Percentiles rank a stretch among this genome's conserved stretches.
Evolutionary conservation across 2,329 filamentous ascomycete genomes (phyloP).

Genomic region (Fusarium illudens): DNA sequence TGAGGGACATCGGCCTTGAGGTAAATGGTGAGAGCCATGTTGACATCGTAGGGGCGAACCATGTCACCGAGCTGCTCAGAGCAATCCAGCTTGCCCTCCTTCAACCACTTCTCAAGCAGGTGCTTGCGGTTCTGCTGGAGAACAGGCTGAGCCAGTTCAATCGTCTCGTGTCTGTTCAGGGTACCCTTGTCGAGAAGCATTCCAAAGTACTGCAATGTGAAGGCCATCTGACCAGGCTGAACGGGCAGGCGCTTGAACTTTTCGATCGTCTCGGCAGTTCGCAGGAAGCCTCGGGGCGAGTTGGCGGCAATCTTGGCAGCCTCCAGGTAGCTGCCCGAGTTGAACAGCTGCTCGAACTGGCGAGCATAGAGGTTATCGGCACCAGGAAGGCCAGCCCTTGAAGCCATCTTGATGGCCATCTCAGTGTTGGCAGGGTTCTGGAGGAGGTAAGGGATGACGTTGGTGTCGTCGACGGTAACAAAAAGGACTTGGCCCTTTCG

Average conservation of each 20-base stretch:
- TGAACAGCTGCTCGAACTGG: slow-evolving; percentile 90
- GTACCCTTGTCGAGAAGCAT: slow-evolving; percentile 95
- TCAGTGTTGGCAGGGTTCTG: slow-evolving; percentile 95
- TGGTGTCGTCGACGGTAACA: slow-evolving; percentile 91
- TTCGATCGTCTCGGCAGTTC: slow-evolving; percentile 94
- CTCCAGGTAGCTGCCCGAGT: slow-evolving; percentile 80
- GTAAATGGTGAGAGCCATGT: slow-evolving; percentile 88
- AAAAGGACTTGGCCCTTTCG: slow-evolving; percentile 96
- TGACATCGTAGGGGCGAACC: slow-evolving; percentile 87
- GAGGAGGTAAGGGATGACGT: slow-evolving; percentile 91
- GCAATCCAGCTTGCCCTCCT: slow-evolving; percentile 93
- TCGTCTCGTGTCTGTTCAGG: slow-evolving; percentile 90
- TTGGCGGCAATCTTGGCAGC: slow-evolving; percentile 97
- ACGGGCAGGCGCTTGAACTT: slow-evolving; percentile 88
- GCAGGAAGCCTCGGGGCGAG: slow-evolving; percentile 93
- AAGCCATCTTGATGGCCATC: slow-evolving; percentile 95
- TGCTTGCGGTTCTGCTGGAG: slow-evolving; percentile 94
- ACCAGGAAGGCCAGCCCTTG: slow-evolving; percentile 89
- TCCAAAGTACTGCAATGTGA: slow-evolving; percentile 97
- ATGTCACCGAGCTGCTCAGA: slow-evolving; percentile 97
- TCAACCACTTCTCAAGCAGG: slow-evolving; percentile 96
- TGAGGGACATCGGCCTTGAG: slow-evolving; percentile 88
- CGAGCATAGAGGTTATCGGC: slow-evolving; percentile 93
- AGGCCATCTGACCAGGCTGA: slow-evolving; percentile 85
- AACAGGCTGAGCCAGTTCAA: slow-evolving; percentile 93